A percentile compares a stretch with the other conserved stretches of the same genome.
Evolutionary conservation across 441 rosid species (phyloP).

Genomic region (Rhodomyrtus psidioides): DNA sequence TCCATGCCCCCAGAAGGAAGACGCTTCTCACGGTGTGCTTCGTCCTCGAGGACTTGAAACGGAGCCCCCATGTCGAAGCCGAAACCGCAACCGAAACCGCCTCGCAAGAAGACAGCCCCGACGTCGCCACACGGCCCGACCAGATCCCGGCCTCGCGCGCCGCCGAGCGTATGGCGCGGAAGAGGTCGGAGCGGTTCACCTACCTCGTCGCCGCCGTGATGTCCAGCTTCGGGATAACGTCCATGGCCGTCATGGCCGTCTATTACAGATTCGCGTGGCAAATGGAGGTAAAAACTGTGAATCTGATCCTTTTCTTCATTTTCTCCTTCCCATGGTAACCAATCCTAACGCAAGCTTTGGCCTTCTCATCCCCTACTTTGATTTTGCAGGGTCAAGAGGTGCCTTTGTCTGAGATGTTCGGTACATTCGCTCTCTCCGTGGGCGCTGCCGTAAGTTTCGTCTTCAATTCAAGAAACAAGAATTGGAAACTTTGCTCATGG

Average conservation of each 20-base stretch:
- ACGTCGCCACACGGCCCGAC: neutral
- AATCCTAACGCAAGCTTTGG: neutral
- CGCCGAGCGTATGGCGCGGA: slow-evolving; percentile 60
- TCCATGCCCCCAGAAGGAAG: slow-evolving; percentile 13
- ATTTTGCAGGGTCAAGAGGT: slow-evolving; percentile 61
- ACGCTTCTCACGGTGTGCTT: slow-evolving; percentile 40
- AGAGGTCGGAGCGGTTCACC: slow-evolving; percentile 74
- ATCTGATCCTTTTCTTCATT: neutral
- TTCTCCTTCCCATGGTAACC: neutral
- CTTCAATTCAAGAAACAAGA: neutral
- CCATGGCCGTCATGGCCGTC: slow-evolving; percentile 88
- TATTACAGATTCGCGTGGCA: slow-evolving; percentile 96
- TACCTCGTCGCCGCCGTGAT: slow-evolving; percentile 79
- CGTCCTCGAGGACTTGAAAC: slow-evolving; percentile 43
- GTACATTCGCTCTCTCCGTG: slow-evolving; percentile 85
- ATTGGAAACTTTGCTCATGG: neutral
- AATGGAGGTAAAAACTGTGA: slow-evolving; percentile 52
- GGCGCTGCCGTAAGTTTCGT: slow-evolving; percentile 79
- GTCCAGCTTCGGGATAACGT: slow-evolving; percentile 89
- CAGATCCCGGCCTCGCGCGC: slow-evolving; percentile 39
- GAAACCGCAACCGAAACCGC: neutral
- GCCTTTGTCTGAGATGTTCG: slow-evolving; percentile 67
- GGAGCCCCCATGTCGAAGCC: slow-evolving; percentile 17
- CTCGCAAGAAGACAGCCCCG: neutral
- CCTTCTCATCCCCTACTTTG: neutral